A percentile compares a stretch with the other conserved stretches of the same genome.
Evolutionary conservation across 495 filamentous ascomycete genomes (phyloP).

Genomic region (Parathielavia appendiculata): DNA sequence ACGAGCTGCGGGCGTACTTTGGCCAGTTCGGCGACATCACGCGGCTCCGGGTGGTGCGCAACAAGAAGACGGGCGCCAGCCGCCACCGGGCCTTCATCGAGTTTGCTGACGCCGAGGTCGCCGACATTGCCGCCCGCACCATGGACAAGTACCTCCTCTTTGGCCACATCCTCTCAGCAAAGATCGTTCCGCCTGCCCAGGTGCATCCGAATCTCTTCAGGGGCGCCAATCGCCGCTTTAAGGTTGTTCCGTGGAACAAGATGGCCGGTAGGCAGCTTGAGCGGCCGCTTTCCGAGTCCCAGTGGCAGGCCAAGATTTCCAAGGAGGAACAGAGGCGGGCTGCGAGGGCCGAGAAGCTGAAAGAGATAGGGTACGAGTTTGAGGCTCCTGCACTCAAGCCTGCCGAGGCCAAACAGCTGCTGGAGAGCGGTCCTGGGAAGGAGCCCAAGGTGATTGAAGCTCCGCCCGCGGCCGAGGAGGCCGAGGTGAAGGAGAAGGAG

Average conservation of each 20-base stretch:
- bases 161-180: constrained; percentile 84
- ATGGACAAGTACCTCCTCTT: constrained; percentile 99
- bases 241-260: constrained; percentile 76
- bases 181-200: constrained; percentile 66
- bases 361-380: constrained; percentile 80
- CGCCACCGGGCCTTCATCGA: constrained; percentile 94
- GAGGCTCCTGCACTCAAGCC: constrained; percentile 67
- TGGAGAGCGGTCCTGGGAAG: constrained; percentile 36
- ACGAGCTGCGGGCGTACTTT: constrained; percentile 91
- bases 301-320: constrained; percentile 68
- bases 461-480: constrained; percentile 13
- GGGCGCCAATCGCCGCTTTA: constrained; percentile 83
- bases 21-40: constrained; percentile 87
- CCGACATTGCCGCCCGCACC: constrained; percentile 81
- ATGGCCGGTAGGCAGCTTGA: constrained; percentile 70
- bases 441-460: constrained; percentile 30
- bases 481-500: constrained; percentile 20
- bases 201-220: constrained; percentile 78
- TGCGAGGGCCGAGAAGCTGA: constrained; percentile 65
- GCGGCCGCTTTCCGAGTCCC: constrained; percentile 58
- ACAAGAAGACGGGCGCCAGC: constrained; percentile 76
- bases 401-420: constrained; percentile 40
- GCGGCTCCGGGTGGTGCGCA: constrained; percentile 80
- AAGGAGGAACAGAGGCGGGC: constrained; percentile 64
- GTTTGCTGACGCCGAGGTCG: constrained; percentile 71